These are phyloP conservation scores for Saturnispora galanensis DNA, from an alignment of 805 yeast species.

Conservation along the genomic window DNA sequence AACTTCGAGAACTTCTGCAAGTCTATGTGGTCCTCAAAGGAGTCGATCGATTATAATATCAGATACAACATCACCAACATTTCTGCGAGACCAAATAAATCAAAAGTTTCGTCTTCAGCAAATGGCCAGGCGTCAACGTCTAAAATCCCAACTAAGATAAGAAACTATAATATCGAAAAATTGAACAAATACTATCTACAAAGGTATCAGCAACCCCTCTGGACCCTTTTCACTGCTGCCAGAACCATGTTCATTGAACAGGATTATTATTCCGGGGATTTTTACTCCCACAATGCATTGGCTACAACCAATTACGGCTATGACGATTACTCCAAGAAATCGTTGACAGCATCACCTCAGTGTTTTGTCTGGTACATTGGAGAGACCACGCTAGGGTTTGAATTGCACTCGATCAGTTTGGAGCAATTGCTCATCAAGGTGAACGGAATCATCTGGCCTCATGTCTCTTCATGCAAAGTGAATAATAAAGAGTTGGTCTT, in stretches of 20 bases:
- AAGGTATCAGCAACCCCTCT: slow-evolving; percentile 36
- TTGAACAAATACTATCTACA: slow-evolving; percentile 16
- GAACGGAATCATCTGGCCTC: slow-evolving; percentile 64
- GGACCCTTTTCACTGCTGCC: slow-evolving; percentile 44
- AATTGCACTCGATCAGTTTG: slow-evolving; percentile 34
- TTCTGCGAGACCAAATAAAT: not conserved
- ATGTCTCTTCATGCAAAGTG: slow-evolving; percentile 42
- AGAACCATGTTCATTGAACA: slow-evolving; percentile 39
- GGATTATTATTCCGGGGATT: slow-evolving; percentile 35
- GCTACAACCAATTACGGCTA: slow-evolving; percentile 24
- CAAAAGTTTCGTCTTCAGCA: not conserved
- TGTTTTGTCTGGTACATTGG: slow-evolving; percentile 41
- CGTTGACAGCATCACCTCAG: slow-evolving; percentile 20
- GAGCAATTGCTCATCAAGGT: slow-evolving; percentile 39
- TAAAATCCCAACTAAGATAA: not conserved
- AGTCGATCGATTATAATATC: slow-evolving; percentile 8
- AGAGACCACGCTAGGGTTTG: slow-evolving; percentile 43
- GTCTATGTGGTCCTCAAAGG: slow-evolving; percentile 21
- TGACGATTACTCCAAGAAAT: slow-evolving; percentile 19
- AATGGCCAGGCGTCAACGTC: not conserved
- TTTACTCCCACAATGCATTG: slow-evolving; percentile 28
- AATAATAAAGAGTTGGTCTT: slow-evolving; percentile 42
- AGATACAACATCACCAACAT: slow-evolving; percentile 1
- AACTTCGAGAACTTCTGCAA: slow-evolving; percentile 32
- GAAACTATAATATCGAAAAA: slow-evolving; percentile 14